phyloP scores from a whole-genome alignment of 352 stramenopile species.

The Aphanomyces invadans region DNA sequence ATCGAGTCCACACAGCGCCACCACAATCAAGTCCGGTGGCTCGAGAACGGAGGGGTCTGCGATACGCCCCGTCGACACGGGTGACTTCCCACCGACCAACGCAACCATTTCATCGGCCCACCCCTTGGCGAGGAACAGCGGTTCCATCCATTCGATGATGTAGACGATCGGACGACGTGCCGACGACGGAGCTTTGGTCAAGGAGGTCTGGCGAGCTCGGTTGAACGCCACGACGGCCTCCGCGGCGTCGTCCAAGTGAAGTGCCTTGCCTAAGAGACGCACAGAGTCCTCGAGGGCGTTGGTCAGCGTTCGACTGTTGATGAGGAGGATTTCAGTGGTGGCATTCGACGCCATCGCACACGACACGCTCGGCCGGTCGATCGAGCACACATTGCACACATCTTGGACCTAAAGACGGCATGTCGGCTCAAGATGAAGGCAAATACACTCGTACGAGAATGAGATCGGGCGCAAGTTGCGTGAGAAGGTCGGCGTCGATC shows the following conservation, averaged over 20 bases:
- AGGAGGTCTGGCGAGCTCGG: constrained; percentile 20
- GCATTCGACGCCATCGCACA: constrained; percentile 20
- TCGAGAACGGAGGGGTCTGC: constrained; percentile 28
- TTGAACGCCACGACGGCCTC: constrained; percentile 31
- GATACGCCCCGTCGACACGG: constrained; percentile 19
- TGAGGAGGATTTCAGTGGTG: constrained; percentile 7
- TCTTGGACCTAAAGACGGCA: constrained; percentile 31
- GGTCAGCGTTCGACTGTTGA: constrained; percentile 26
- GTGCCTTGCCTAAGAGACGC: constrained; percentile 37
- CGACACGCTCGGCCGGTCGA: constrained; percentile 50
- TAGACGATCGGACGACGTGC: constrained; percentile 31
- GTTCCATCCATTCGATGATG: constrained; percentile 68
- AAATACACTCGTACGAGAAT: constrained; percentile 37
- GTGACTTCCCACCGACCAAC: constrained; percentile 34
- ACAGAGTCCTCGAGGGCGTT: constrained; percentile 48
- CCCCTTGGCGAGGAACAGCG: constrained; percentile 50
- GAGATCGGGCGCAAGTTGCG: constrained; percentile 43
- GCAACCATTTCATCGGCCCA: constrained; percentile 65
- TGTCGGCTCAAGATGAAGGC: neutral
- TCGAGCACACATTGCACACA: constrained; percentile 63
- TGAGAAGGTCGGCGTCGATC: constrained; percentile 38
- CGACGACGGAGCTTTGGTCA: neutral
- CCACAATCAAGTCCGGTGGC: constrained; percentile 40
- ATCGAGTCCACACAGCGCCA: constrained; percentile 54
- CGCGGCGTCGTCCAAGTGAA: constrained; percentile 37